Conservation (phyloP, 1,284 basidiomycete genomes). For the Cutaneotrichosporon mucoides region DNA sequence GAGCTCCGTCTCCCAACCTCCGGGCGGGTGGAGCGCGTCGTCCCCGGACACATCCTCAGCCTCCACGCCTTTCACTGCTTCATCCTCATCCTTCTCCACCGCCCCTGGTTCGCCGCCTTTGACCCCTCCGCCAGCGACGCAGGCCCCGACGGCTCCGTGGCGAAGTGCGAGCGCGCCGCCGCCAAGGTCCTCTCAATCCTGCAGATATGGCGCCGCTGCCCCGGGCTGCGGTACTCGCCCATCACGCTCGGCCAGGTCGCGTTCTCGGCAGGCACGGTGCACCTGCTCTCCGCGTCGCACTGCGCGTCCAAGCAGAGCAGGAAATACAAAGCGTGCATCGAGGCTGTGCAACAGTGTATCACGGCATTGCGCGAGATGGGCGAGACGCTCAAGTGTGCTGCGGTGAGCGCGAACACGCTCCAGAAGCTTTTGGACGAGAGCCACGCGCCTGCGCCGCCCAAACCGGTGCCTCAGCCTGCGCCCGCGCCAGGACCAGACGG, state of each 20-base stretch:
- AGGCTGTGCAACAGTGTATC: slow-evolving; percentile 20
- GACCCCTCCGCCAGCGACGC: background rate
- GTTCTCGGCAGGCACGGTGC: slow-evolving; percentile 34
- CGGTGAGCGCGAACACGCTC: slow-evolving; percentile 10
- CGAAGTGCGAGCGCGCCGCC: slow-evolving; percentile 16
- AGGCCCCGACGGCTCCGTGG: slow-evolving; percentile 5
- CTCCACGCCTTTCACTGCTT: slow-evolving; percentile 26
- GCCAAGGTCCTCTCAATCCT: slow-evolving; percentile 24
- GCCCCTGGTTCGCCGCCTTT: slow-evolving; percentile 21
- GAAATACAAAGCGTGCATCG: slow-evolving; percentile 14
- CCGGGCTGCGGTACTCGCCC: slow-evolving; percentile 35
- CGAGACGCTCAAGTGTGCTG: slow-evolving; percentile 15
- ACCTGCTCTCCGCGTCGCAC: slow-evolving; percentile 28
- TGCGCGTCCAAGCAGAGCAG: slow-evolving; percentile 13
- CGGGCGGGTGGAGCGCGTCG: background rate
- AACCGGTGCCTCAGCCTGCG: background rate
- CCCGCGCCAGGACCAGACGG: background rate
- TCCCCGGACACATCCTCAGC: slow-evolving; percentile 25
- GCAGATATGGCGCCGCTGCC: slow-evolving; percentile 23
- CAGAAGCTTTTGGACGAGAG: slow-evolving; percentile 13
- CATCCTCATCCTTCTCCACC: slow-evolving; percentile 26
- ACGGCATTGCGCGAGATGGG: slow-evolving; percentile 21
- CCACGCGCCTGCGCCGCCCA: background rate
- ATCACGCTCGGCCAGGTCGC: slow-evolving; percentile 31
- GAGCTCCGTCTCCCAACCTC: slow-evolving; percentile 10